Evolutionary conservation across 2,329 filamentous ascomycete genomes (phyloP), one percentile per base, ranked within the genome.

Genomic region (Colletotrichum australisinense): DNA sequence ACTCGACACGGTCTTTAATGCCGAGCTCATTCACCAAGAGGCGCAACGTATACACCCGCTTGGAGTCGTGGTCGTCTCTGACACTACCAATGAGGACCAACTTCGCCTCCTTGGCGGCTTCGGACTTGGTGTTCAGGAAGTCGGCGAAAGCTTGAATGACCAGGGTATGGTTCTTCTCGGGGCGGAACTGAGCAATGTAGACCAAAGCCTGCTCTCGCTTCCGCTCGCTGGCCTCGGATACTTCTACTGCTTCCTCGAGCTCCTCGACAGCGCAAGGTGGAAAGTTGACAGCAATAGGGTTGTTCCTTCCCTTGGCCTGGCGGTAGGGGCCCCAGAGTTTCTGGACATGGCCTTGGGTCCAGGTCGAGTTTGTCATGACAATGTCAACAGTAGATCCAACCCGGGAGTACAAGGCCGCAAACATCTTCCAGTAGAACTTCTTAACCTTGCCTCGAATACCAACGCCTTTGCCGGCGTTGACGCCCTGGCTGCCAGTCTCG

Each of bases 331-430:
- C 92, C 96, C 96, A 98, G 8, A 98, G 87, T 8, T 89, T 88
- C 75, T 91, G 89, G 76, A 98, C 93, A 79, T 98, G 95, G 1
- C 85, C 88, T 76, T 97, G 93, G 0, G 97, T 99, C 97, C 97
- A 99, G 72, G 90, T 94, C 5, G 95, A 98, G 83, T 99, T 99
- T 72, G 97, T 98, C 94, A 98, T 98, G 76, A 98, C 96, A 0
- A 98, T 90, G 80, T 99, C 95, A 57, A 98, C 90, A 19, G 93
- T 92, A 26, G 93, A 90, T 26, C 97, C 97, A 57, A 97, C 93
- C 84, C 90, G 91, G 58, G 93, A 92, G 84, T 99, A 99, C 2
- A 97, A 82, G 57, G 86, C 85, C 0, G 97, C 95, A 79, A 99
- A 99, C 1, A 93, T 79, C 75, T 92, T 86, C 97, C 97, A 99